These are phyloP conservation scores for Rhinocladiella mackenziei DNA, from an alignment of 2,329 filamentous ascomycete species.

Conservation along the genomic window DNA sequence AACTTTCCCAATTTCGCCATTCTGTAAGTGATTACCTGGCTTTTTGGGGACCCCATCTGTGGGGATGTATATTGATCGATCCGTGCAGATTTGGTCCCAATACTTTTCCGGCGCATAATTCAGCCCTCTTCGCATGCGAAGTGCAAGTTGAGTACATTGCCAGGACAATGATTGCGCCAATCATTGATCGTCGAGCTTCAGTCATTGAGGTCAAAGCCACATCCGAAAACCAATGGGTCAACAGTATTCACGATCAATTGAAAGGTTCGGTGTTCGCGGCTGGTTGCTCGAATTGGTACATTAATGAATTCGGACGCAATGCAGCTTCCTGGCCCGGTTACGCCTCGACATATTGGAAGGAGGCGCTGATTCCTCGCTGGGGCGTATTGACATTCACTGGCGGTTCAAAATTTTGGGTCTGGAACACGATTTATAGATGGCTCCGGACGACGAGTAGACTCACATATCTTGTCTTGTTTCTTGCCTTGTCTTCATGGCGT, in stretches of 20 bases:
- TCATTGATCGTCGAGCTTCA: slow-evolving; percentile 44
- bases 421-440: not conserved
- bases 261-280: slow-evolving; percentile 47
- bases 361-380: not conserved
- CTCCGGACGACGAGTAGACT: not conserved
- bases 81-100: slow-evolving; percentile 53
- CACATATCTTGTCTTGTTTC: too few species aligned
- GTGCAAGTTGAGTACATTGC: slow-evolving; percentile 58
- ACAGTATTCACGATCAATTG: slow-evolving; percentile 45
- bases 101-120: slow-evolving; percentile 57
- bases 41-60: too few species aligned
- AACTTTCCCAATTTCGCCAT: slow-evolving; percentile 64
- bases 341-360: not conserved
- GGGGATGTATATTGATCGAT: too few species aligned
- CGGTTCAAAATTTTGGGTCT: not conserved
- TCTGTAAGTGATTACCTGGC: slow-evolving; percentile 31
- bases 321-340: slow-evolving; percentile 40
- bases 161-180: slow-evolving; percentile 51
- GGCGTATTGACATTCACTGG: not conserved
- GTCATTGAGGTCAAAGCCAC: slow-evolving; percentile 47
- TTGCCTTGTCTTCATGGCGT: not conserved
- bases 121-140: slow-evolving; percentile 56
- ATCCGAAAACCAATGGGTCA: slow-evolving; percentile 45
- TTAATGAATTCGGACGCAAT: slow-evolving; percentile 47
- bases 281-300: slow-evolving; percentile 49